Percentiles rank a stretch among this genome's conserved stretches.
phyloP scores from a whole-genome alignment of 768 basidiomycete genomes.

The Pulveroboletus sp. region DNA sequence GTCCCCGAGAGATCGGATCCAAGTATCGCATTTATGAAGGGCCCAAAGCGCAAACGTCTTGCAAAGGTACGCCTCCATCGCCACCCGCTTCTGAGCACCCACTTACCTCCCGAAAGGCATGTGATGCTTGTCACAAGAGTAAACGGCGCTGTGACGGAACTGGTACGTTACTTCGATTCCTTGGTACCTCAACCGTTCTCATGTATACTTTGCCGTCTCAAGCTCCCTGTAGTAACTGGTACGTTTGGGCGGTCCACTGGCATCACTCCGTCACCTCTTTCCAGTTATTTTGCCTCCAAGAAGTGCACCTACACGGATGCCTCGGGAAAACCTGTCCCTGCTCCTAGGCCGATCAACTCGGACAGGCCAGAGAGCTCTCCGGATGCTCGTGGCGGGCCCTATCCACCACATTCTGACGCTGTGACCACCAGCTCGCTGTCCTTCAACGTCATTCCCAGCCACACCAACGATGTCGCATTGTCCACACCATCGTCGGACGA shows the following conservation, averaged over 20 bases:
- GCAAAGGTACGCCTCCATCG: conserved; percentile 38
- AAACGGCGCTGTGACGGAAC: conserved; percentile 83
- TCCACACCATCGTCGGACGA: conserved; percentile 32
- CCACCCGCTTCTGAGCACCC: background rate
- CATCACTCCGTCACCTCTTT: conserved; percentile 4
- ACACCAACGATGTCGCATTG: conserved; percentile 9
- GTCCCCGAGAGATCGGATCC: conserved; percentile 30
- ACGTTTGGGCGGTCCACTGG: conserved; percentile 12
- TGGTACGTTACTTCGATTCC: conserved; percentile 39
- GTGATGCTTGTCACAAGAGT: conserved; percentile 81
- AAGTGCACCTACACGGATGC: conserved; percentile 78
- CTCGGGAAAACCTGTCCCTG: conserved; percentile 74
- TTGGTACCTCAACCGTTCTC: conserved; percentile 3
- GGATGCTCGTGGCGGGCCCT: conserved; percentile 21
- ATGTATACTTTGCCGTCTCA: conserved; percentile 12
- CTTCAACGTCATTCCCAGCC: conserved; percentile 4
- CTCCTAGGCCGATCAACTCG: conserved; percentile 50
- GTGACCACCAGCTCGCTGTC: conserved; percentile 12
- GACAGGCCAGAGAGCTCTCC: conserved; percentile 31
- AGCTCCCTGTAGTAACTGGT: conserved; percentile 86
- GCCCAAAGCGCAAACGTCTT: conserved; percentile 50
- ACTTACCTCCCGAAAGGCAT: conserved; percentile 41
- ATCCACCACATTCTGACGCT: conserved; percentile 15
- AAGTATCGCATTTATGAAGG: conserved; percentile 44
- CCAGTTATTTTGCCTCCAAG: conserved; percentile 77